phyloP scores from a whole-genome alignment of 2,329 filamentous ascomycete species.

The Nothophaeocryptopus gaeumannii region DNA sequence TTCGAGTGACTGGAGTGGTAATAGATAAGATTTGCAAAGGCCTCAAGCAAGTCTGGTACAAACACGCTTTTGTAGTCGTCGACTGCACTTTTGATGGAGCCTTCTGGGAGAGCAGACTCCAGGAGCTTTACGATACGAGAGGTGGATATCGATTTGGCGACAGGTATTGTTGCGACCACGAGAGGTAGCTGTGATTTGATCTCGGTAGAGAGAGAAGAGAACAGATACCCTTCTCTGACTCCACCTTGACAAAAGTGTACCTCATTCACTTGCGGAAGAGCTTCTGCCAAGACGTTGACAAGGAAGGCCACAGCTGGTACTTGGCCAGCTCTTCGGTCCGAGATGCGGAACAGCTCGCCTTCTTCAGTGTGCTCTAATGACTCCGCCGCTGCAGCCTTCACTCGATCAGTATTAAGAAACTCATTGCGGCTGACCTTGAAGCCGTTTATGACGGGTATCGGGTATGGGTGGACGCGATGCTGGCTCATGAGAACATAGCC shows the following conservation, averaged over 20 bases:
- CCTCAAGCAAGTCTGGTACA: slow-evolving; percentile 47
- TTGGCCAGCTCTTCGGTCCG: slow-evolving; percentile 72
- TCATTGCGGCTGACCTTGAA: slow-evolving; percentile 63
- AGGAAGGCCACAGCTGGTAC: slow-evolving; percentile 81
- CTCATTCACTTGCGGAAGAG: slow-evolving; percentile 66
- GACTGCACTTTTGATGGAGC: slow-evolving; percentile 18
- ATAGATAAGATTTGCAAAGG: slow-evolving; percentile 60
- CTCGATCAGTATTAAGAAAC: slow-evolving; percentile 57
- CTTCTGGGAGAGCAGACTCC: slow-evolving; percentile 45
- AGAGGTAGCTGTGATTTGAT: slow-evolving; percentile 67
- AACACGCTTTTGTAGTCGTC: slow-evolving; percentile 43
- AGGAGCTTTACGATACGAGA: slow-evolving; percentile 50
- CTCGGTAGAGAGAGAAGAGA: slow-evolving; percentile 61
- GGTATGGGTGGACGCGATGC: slow-evolving; percentile 72
- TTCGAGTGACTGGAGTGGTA: slow-evolving; percentile 43
- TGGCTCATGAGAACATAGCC: slow-evolving; percentile 83
- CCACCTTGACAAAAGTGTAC: slow-evolving; percentile 86
- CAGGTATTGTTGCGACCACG: slow-evolving; percentile 56
- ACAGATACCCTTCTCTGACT: slow-evolving; percentile 79
- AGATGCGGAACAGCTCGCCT: slow-evolving; percentile 65
- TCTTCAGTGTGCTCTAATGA: slow-evolving; percentile 35
- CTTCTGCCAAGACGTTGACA: slow-evolving; percentile 68
- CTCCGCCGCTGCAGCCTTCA: slow-evolving; percentile 41
- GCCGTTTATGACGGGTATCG: slow-evolving; percentile 76
- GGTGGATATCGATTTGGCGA: slow-evolving; percentile 48